phyloP scores from a whole-genome alignment of 2,329 filamentous ascomycete genomes.

The Hymenoscyphus scutula region DNA sequence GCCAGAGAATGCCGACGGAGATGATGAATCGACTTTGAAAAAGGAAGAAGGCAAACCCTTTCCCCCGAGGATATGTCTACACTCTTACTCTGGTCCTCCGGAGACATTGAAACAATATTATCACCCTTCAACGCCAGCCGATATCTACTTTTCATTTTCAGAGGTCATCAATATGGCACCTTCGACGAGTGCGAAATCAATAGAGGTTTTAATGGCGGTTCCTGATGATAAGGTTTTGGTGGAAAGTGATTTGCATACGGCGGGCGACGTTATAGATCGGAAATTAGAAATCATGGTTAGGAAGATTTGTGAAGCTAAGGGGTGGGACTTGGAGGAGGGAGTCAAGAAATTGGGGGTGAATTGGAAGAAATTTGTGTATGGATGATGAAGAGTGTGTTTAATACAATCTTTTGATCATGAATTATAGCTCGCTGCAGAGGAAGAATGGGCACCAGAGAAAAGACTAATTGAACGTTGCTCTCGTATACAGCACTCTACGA shows the following conservation, averaged over 20 bases:
- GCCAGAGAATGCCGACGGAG: conserved; percentile 31
- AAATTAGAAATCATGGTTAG: conserved; percentile 71
- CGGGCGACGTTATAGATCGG: conserved; percentile 77
- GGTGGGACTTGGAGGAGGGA: conserved; percentile 73
- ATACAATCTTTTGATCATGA: too few relatives aligned
- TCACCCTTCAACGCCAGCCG: conserved; percentile 66
- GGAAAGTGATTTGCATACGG: conserved; percentile 86
- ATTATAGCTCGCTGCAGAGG: too few relatives aligned
- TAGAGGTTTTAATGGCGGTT: conserved; percentile 65
- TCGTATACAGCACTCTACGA: too few relatives aligned
- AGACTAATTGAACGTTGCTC: too few relatives aligned
- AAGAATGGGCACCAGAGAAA: too few relatives aligned
- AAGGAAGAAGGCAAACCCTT: conserved; percentile 56
- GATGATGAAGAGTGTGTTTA: neutral
- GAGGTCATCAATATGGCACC: conserved; percentile 73
- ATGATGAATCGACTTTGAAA: conserved; percentile 38
- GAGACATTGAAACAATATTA: conserved; percentile 78
- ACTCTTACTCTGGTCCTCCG: conserved; percentile 82
- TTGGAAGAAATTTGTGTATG: conserved; percentile 65
- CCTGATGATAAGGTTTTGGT: conserved; percentile 78
- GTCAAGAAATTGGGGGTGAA: conserved; percentile 67
- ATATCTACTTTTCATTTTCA: conserved; percentile 88
- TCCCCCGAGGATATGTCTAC: conserved; percentile 86
- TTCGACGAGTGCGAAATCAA: conserved; percentile 44
- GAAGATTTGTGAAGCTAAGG: conserved; percentile 74